Percentiles rank a stretch among this genome's conserved stretches.
These are phyloP conservation scores for Teratosphaeria epicoccoides DNA, from an alignment of 2,329 filamentous ascomycete genomes.

Conservation along the genomic window DNA sequence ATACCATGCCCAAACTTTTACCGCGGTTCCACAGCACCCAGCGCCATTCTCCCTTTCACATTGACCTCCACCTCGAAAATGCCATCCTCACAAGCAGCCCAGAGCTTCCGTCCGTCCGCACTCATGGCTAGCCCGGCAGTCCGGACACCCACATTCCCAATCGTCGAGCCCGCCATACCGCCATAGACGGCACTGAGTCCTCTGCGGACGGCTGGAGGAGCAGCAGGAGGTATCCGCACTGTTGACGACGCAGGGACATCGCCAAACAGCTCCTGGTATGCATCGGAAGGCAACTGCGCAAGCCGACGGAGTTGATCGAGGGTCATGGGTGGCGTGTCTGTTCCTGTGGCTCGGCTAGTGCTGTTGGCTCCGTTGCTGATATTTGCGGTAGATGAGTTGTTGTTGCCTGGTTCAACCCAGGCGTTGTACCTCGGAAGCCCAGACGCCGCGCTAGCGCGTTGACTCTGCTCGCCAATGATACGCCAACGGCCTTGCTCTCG, in stretches of 20 bases:
- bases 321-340: neutral
- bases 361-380: neutral
- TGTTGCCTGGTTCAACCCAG: neutral
- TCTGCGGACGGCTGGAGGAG: neutral
- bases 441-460: neutral
- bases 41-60: conserved; percentile 46
- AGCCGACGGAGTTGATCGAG: neutral
- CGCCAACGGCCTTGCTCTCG: conserved; percentile 13
- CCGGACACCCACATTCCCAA: conserved; percentile 18
- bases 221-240: neutral
- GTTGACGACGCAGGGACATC: conserved; percentile 8
- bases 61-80: conserved; percentile 67
- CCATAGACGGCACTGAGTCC: neutral
- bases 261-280: neutral
- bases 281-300: neutral
- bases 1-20: conserved; percentile 6
- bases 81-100: conserved; percentile 51
- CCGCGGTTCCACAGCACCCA: conserved; percentile 27
- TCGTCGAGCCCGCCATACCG: neutral
- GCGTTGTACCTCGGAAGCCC: neutral
- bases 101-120: conserved; percentile 36
- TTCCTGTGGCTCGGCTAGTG: neutral
- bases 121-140: conserved; percentile 41
- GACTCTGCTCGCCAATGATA: conserved; percentile 6
- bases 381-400: neutral